phyloP scores from a whole-genome alignment of 371 early-diverging fungal species.

The Funneliformis caledonium region DNA sequence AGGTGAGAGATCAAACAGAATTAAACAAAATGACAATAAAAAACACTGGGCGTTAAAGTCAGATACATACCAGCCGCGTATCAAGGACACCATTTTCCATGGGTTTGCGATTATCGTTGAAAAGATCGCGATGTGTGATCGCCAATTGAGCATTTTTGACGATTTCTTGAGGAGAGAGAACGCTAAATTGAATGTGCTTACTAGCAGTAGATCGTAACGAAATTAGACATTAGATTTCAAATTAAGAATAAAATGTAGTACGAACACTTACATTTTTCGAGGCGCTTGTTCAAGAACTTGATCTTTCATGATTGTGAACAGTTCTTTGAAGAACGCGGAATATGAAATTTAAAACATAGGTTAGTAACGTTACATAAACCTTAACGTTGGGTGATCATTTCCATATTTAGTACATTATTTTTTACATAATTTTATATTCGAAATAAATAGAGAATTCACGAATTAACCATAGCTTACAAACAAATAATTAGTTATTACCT shows the following conservation, averaged over 20 bases:
- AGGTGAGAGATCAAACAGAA: neutral
- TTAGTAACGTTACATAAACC: too few species aligned
- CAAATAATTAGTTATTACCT: too few species aligned
- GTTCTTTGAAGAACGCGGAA: too few species aligned
- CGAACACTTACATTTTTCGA: slow-evolving; percentile 71
- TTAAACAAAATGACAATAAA: neutral
- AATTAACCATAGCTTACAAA: too few species aligned
- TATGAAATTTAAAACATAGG: too few species aligned
- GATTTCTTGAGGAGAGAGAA: slow-evolving; percentile 84
- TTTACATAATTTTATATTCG: too few species aligned
- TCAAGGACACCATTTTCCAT: slow-evolving; percentile 91
- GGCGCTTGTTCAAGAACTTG: slow-evolving; percentile 78
- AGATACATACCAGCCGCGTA: slow-evolving; percentile 71
- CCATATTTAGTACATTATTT: too few species aligned
- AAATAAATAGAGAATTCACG: too few species aligned
- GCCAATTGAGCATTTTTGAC: slow-evolving; percentile 86
- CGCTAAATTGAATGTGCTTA: slow-evolving; percentile 90
- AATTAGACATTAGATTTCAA: neutral
- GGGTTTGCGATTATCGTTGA: slow-evolving; percentile 80
- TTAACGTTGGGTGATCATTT: too few species aligned
- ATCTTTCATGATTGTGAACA: slow-evolving; percentile 66
- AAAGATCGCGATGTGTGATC: slow-evolving; percentile 91
- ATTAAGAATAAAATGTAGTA: neutral
- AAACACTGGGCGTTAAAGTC: neutral
- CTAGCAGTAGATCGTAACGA: slow-evolving; percentile 46